These are phyloP conservation scores for Calonectria pteridis DNA, from an alignment of 2,329 filamentous ascomycete genomes.

Conservation along the genomic window DNA sequence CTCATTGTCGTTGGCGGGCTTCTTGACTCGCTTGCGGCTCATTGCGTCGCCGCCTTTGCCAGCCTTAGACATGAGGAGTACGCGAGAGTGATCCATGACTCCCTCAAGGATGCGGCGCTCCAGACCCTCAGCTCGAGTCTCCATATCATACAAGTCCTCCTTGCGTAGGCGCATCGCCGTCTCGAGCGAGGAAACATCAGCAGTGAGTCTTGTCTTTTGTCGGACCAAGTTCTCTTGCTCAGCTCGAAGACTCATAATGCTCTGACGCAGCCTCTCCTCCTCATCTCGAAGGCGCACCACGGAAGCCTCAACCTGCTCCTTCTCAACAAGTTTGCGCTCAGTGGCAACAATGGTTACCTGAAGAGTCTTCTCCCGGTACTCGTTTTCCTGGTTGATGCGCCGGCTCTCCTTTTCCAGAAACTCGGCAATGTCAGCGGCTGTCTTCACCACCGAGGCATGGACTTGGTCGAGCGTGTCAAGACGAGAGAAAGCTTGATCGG, in stretches of 20 bases:
- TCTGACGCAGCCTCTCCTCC: conserved; percentile 65
- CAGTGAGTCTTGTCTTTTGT: conserved; percentile 83
- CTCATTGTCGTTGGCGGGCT: conserved; percentile 47
- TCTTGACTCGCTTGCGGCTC: conserved; percentile 69
- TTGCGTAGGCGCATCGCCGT: conserved; percentile 89
- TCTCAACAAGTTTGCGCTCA: conserved; percentile 78
- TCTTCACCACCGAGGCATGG: conserved; percentile 86
- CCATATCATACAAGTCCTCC: conserved; percentile 93
- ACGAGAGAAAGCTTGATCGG: conserved; percentile 78
- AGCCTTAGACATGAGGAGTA: conserved; percentile 83
- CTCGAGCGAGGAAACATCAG: conserved; percentile 91
- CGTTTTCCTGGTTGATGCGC: conserved; percentile 80
- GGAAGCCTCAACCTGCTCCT: conserved; percentile 70
- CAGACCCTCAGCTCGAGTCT: conserved; percentile 85
- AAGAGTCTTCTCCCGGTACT: conserved; percentile 81
- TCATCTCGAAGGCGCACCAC: conserved; percentile 65
- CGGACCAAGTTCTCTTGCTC: conserved; percentile 82
- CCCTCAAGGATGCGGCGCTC: conserved; percentile 95
- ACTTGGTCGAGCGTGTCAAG: conserved; percentile 90
- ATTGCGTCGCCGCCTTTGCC: conserved; percentile 66
- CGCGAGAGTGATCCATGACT: conserved; percentile 94
- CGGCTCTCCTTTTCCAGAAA: conserved; percentile 84
- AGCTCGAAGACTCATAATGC: conserved; percentile 68
- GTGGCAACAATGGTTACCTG: conserved; percentile 85
- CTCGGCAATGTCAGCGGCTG: conserved; percentile 84